Conservation (phyloP, 129 eudicot genomes). For the Saussurea involucrata region DNA sequence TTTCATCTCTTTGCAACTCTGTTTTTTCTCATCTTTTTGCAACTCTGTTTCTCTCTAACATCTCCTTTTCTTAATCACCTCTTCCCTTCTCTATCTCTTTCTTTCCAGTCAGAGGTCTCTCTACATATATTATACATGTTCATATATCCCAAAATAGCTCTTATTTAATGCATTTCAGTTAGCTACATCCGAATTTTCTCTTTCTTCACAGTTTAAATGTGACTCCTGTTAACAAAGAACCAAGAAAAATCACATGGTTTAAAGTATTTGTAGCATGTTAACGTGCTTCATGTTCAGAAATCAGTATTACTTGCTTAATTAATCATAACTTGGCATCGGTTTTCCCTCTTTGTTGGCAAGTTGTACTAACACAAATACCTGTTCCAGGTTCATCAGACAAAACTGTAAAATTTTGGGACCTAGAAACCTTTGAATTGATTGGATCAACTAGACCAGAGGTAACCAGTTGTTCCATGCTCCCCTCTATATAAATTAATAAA, state of each 20-base stretch:
- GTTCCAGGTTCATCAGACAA: constrained; percentile 93
- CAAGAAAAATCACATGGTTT: constrained; percentile 2
- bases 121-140: neutral
- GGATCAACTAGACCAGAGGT: constrained; percentile 99
- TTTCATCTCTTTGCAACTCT: neutral
- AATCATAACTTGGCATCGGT: neutral
- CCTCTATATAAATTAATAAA: neutral
- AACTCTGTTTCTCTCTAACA: neutral
- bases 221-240: constrained; percentile 4
- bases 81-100: neutral
- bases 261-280: neutral
- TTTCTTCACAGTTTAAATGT: neutral
- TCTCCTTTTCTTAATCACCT: neutral
- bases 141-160: neutral
- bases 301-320: neutral
- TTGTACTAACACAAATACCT: neutral
- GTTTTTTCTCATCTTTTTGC: neutral
- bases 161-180: neutral
- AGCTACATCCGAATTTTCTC: neutral
- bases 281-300: neutral
- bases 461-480: constrained; percentile 11
- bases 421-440: constrained; percentile 97
- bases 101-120: neutral
- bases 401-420: constrained; percentile 94
- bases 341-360: neutral